These are phyloP conservation scores for Trametes hirsuta DNA, from an alignment of 1,284 basidiomycete species.

Conservation along the genomic window DNA sequence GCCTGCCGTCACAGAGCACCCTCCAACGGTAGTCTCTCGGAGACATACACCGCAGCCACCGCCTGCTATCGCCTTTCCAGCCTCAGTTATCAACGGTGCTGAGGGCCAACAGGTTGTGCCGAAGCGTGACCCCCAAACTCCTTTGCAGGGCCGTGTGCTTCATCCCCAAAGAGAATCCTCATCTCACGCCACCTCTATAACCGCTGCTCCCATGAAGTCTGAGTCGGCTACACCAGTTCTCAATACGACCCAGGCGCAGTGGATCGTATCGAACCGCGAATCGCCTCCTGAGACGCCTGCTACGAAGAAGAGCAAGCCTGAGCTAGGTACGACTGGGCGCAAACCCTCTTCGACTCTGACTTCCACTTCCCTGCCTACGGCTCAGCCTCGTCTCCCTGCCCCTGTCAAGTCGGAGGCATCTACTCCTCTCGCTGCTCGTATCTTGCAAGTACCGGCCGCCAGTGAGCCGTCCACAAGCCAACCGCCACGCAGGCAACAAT, in stretches of 20 bases:
- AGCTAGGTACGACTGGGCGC: constrained; percentile 1
- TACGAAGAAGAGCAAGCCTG: constrained; percentile 3
- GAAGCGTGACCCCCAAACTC: background rate
- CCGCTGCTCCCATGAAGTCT: background rate
- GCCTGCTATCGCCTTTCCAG: background rate
- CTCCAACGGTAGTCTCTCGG: background rate
- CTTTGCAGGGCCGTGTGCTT: background rate
- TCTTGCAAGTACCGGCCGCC: background rate
- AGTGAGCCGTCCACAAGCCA: background rate
- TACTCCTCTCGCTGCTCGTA: background rate
- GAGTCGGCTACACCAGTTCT: background rate
- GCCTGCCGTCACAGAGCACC: background rate
- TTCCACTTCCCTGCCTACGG: background rate
- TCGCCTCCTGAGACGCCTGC: constrained; percentile 1
- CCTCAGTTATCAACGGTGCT: background rate
- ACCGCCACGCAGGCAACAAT: constrained; percentile 10
- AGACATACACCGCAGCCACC: background rate
- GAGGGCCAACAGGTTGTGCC: background rate
- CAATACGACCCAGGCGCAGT: background rate
- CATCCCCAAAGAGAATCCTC: background rate
- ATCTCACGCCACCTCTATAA: background rate
- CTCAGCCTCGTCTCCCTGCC: background rate
- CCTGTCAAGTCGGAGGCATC: background rate
- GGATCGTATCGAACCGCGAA: background rate
- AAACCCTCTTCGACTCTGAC: background rate